Percentiles rank a stretch among this genome's conserved stretches.
These are phyloP conservation scores for Amphichorda felina DNA, from an alignment of 2,329 filamentous ascomycete species.

Conservation along the genomic window DNA sequence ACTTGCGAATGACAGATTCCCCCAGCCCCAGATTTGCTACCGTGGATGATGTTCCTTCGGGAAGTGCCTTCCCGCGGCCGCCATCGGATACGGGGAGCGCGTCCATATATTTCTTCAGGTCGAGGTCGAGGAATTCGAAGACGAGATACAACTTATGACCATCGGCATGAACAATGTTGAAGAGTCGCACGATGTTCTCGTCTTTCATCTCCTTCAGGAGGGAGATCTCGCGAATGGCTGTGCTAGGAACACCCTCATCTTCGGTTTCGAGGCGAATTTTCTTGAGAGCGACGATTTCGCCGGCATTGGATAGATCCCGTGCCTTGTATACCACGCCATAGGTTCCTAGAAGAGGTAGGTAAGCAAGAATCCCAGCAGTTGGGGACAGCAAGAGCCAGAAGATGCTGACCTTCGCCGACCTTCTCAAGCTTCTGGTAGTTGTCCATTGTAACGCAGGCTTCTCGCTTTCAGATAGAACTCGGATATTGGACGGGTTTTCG, in stretches of 20 bases:
- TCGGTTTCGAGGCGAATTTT: slow-evolving; percentile 93
- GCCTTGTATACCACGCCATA: slow-evolving; percentile 96
- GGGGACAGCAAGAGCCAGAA: slow-evolving; percentile 1
- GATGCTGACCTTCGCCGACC: slow-evolving; percentile 69
- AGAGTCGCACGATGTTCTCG: slow-evolving; percentile 74
- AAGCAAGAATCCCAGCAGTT: neutral
- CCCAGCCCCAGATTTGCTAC: slow-evolving; percentile 61
- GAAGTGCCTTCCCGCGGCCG: slow-evolving; percentile 73
- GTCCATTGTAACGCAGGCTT: slow-evolving; percentile 74
- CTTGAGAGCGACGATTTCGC: slow-evolving; percentile 84
- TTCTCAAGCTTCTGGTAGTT: slow-evolving; percentile 97
- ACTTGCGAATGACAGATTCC: slow-evolving; percentile 77
- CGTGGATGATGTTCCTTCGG: slow-evolving; percentile 58
- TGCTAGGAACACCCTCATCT: slow-evolving; percentile 87
- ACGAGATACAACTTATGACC: slow-evolving; percentile 92
- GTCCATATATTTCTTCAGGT: slow-evolving; percentile 96
- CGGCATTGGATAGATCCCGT: slow-evolving; percentile 67
- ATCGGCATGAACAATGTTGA: slow-evolving; percentile 91
- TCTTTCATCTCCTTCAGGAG: slow-evolving; percentile 91
- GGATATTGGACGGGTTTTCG: no score
- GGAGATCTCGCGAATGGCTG: slow-evolving; percentile 88
- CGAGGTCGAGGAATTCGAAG: slow-evolving; percentile 81
- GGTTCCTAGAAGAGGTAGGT: slow-evolving; percentile 48
- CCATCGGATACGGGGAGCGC: slow-evolving; percentile 73
- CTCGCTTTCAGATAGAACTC: no score